These are phyloP conservation scores for Candida sanyaensis DNA, from an alignment of 1,139 yeast genomes.

Conservation along the genomic window DNA sequence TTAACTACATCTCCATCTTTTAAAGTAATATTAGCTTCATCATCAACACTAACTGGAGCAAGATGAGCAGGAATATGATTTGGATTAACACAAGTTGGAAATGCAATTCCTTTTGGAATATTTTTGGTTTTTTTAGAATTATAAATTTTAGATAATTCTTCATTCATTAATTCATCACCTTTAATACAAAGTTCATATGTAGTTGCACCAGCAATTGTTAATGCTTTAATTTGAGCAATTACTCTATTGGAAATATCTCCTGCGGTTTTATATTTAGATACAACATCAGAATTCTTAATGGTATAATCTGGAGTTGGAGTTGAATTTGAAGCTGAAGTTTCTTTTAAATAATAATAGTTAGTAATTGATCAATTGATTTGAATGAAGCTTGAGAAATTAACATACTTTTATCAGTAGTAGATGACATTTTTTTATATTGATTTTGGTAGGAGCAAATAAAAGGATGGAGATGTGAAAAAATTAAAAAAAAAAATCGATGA, in stretches of 20 bases:
- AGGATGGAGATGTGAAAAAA: neutral
- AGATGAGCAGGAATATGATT: conserved; percentile 74
- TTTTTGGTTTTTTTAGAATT: conserved; percentile 60
- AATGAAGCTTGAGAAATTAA: neutral
- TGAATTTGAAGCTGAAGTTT: conserved; percentile 3
- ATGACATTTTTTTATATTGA: neutral
- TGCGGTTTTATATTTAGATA: conserved; percentile 73
- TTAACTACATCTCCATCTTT: conserved; percentile 73
- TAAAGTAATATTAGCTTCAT: conserved; percentile 57
- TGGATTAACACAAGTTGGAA: conserved; percentile 78
- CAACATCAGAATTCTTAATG: conserved; percentile 70
- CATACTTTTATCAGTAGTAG: conserved; percentile 9
- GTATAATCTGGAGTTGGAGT: conserved; percentile 44
- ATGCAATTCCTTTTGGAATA: conserved; percentile 68
- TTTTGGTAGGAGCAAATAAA: neutral
- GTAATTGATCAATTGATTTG: conserved; percentile 1
- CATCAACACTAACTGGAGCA: conserved; percentile 62
- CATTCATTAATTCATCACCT: conserved; percentile 67
- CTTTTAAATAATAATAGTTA: conserved; percentile 5
- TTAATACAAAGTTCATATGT: conserved; percentile 58
- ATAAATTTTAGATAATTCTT: conserved; percentile 64
- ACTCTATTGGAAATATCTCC: conserved; percentile 69
- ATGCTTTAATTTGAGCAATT: conserved; percentile 55
- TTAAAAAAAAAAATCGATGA: neutral
- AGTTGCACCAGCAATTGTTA: conserved; percentile 63